Evolutionary conservation across 441 rosid species (phyloP), one percentile per base, ranked within the genome.

Genomic region (Populus hybrid): DNA sequence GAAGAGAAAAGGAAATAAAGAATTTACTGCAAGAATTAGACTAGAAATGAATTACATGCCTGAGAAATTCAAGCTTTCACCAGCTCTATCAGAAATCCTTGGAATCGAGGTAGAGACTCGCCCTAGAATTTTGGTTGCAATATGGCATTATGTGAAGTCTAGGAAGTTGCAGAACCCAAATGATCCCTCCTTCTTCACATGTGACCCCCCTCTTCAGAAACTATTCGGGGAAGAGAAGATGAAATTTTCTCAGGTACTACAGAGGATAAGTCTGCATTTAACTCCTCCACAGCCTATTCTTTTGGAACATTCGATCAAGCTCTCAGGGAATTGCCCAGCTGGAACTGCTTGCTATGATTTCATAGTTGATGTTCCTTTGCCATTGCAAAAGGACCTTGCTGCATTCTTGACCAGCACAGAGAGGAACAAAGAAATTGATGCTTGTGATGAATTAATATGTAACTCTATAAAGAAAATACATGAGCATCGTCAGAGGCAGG

Each of bases 1-100:
- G 75, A 93, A 89, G 84, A 88, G 95, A 78, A 93, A 87, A 82
- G 95, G 97, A 63, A 86, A 90, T 79, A 90, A 90, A 82, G 95
- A 93, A 84, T 91, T 90, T 35, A 89, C 85, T 16, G 92, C 87
- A 66, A 81, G 86, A 75, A 89, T 93, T 36, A 85, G 92, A 73
- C 79, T 93, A 69, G 97, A 93, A 79, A 89, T 93, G 90, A 90
- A 93, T 81, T 83, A 89, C 75, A 72, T 79, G 36, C 95, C 97
- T 63, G 97, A 91, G 69, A 90, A 88, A 81, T 91, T 84, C 85
- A 90, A 86, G 83, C 90, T 93, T 77, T 88, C 97, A 28, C 85
- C 94, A 70, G 81, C 81, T 75, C 83, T 93, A 28, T 73, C 86
- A 14, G 94, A 93, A 74, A 77, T 91, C 71, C 91, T 93, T 65